Evolutionary conservation across 2,329 filamentous ascomycete genomes (phyloP), one percentile per base, ranked within the genome.

Genomic region (Ceratocystis huliohia): DNA sequence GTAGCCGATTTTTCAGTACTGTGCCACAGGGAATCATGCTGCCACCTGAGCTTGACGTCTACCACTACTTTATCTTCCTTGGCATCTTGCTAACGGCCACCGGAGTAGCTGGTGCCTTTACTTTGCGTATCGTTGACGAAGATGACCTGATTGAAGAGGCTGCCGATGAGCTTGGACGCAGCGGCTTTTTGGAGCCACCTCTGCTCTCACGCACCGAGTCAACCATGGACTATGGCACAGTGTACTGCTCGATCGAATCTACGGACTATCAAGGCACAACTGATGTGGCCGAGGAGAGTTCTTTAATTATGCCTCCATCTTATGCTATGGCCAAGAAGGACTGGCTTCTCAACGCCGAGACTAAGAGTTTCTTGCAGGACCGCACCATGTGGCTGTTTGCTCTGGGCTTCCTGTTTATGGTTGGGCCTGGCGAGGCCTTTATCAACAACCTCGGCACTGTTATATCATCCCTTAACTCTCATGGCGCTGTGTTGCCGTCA

Each of bases 361-460:
- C 94, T 0, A 81, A 86, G 13, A 81, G 85, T 2, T 99, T 97
- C 74, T 80, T 99, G 8, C 81, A 84, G 28, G 94, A 99, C 71
- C 86, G 83, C 68, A 96, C 91, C 13, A 97, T 97, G 93, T 99
- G 93, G 93, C 89, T 86, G 73, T 87, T 99, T 70, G 91, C 93
- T 0, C 78, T 87, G 0, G 92, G 91, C 22, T 97, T 99, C 76
- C 90, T 97, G 75, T 82, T 97, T 69, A 89, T 96, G 71, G 89
- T 92, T 65, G 94, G 94, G 0, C 93, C 94, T 0, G 93, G 92
- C n/a, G 94, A 99, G 76, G 89, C 93, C 10, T 99, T 96, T 74
- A 91, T 97, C 77, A 99, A 97, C 77, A 99, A 97, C 72, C 79
- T 99, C 8, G 94, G 94, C 45, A 96, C 92, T 28, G 87, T 99